Evolutionary conservation across 179 eudicot genomes (phyloP).

Genomic region (Corrigiola litoralis): DNA sequence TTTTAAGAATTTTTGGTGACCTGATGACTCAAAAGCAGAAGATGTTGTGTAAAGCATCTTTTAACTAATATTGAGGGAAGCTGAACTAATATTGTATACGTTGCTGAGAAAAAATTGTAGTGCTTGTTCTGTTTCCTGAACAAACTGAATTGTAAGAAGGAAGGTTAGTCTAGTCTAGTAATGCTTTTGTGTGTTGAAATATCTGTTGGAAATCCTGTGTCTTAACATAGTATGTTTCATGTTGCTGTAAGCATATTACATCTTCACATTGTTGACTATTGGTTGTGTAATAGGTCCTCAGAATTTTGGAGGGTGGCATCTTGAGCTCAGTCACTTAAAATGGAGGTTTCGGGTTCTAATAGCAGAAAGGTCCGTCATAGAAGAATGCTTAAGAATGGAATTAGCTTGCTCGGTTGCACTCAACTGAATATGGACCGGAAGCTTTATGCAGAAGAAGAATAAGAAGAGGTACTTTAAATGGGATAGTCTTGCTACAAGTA

Average conservation of each 20-base stretch:
- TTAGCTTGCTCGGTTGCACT: neutral
- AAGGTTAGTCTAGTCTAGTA: no score
- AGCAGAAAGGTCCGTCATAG: neutral
- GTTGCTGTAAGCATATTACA: neutral
- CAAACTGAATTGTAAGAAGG: no score
- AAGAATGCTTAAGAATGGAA: neutral
- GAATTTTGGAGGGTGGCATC: constrained; percentile 55
- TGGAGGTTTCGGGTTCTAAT: neutral
- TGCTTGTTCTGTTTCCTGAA: no score
- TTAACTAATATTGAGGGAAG: no score
- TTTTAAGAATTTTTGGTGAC: no score
- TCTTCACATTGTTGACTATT: neutral
- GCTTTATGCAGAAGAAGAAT: neutral
- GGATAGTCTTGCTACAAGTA: neutral
- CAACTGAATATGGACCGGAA: neutral
- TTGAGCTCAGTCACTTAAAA: constrained; percentile 14
- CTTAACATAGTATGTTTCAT: neutral
- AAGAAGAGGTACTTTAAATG: neutral
- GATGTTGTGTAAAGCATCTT: no score
- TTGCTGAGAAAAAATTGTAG: no score
- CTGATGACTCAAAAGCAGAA: no score
- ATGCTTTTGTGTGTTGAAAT: no score
- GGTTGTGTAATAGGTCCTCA: constrained; percentile 44
- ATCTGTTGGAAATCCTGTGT: neutral
- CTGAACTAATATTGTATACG: no score